Percentiles rank a stretch among this genome's conserved stretches.
These are phyloP conservation scores for Rhynchospora pubera DNA, from an alignment of 176 grass and related monocot species.

Conservation along the genomic window DNA sequence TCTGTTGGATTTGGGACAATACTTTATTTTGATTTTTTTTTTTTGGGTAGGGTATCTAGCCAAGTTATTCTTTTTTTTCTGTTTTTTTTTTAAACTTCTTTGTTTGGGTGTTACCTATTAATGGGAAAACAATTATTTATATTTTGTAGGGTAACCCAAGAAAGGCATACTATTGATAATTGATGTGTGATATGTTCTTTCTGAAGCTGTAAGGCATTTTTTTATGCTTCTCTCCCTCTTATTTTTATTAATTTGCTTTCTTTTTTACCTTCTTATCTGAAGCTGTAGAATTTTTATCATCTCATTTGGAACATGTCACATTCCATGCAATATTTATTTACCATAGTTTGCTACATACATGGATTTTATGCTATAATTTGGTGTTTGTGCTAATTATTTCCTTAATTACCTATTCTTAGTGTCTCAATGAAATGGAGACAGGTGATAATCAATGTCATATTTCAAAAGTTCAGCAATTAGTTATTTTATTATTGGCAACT, in stretches of 20 bases:
- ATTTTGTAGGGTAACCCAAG: conserved; percentile 74
- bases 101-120: background rate
- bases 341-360: background rate
- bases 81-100: background rate
- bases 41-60: background rate
- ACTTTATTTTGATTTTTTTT: background rate
- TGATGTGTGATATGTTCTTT: background rate
- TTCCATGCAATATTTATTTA: background rate
- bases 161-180: conserved; percentile 70
- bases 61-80: background rate
- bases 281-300: background rate
- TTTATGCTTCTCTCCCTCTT: background rate
- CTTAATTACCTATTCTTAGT: background rate
- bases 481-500: background rate
- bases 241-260: background rate
- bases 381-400: background rate
- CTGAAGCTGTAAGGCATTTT: background rate
- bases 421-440: too few relatives aligned
- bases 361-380: background rate
- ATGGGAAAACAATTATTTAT: background rate
- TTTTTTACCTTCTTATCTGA: background rate
- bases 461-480: background rate
- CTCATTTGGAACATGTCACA: background rate
- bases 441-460: too few relatives aligned
- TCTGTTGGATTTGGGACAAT: background rate